Conservation (phyloP, 345 rosid genomes). For the Eucalyptus cloeziana region DNA sequence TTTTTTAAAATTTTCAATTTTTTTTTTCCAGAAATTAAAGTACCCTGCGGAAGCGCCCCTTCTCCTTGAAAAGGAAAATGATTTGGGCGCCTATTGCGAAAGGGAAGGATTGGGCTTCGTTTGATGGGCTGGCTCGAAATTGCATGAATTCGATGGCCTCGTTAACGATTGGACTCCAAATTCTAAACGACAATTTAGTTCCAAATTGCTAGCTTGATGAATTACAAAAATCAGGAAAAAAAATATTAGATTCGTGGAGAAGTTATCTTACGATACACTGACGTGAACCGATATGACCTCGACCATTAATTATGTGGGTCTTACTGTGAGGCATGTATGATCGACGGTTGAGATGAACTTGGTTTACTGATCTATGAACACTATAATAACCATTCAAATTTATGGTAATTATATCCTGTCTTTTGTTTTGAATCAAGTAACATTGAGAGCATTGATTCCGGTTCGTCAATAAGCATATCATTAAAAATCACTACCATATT, state of each 20-base stretch:
- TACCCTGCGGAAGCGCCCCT: background rate
- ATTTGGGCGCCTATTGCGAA: background rate
- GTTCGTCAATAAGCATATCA: too few species aligned
- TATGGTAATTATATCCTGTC: background rate
- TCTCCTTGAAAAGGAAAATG: background rate
- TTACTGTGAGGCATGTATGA: too few species aligned
- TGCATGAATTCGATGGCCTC: background rate
- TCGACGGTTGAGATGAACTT: background rate
- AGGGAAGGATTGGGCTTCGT: background rate
- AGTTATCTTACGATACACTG: background rate
- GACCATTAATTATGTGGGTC: background rate
- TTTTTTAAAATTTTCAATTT: background rate
- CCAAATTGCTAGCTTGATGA: background rate
- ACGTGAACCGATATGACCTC: background rate
- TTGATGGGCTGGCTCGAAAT: background rate
- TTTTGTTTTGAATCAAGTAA: too few species aligned
- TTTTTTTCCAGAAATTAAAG: background rate
- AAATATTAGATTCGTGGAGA: background rate
- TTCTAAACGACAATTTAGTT: background rate
- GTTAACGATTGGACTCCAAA: background rate
- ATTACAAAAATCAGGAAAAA: background rate
- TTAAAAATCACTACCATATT: too few species aligned
- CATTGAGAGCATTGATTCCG: background rate
- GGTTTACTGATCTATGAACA: background rate
- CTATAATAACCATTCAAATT: background rate